These are phyloP conservation scores for Antitrichia curtipendula DNA, from an alignment of 225 moss, liverwort and hornwort genomes.

Conservation along the genomic window DNA sequence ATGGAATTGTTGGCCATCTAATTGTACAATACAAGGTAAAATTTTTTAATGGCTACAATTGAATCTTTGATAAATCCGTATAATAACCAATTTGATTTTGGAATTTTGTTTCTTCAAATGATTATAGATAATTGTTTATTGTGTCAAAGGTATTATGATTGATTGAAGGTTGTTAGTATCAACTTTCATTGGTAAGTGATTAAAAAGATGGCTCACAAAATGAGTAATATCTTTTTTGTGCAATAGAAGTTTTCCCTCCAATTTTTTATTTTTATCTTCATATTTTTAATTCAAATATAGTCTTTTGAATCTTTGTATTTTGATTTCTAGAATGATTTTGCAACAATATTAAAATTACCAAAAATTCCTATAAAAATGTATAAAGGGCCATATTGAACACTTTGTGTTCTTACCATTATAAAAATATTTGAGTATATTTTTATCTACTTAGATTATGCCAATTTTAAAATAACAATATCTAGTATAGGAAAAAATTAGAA, in stretches of 20 bases:
- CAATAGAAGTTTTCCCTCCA: rapidly evolving
- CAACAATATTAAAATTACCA: too few relatives aligned
- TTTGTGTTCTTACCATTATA: rapidly evolving
- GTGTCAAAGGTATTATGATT: not conserved
- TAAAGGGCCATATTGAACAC: not conserved
- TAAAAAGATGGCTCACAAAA: not conserved
- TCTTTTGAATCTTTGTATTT: rapidly evolving
- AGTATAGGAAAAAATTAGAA: not conserved
- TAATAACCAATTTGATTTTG: rapidly evolving
- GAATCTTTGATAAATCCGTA: not conserved
- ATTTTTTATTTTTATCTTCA: too few relatives aligned
- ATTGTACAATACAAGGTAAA: not conserved
- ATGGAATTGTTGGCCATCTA: too few relatives aligned
- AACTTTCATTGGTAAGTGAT: not conserved
- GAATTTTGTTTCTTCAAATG: not conserved
- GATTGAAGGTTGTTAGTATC: not conserved
- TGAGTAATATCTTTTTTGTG: not conserved
- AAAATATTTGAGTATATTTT: not conserved
- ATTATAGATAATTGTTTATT: not conserved
- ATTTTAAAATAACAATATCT: not conserved
- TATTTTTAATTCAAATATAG: not conserved
- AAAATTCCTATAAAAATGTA: not conserved
- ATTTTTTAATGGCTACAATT: not conserved
- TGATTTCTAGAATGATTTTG: not conserved
- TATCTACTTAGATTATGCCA: not conserved